A percentile compares a stretch with the other conserved stretches of the same genome.
Conservation (phyloP, 192 early-diverging fungal species). For the Coemansia sp. region DNA sequence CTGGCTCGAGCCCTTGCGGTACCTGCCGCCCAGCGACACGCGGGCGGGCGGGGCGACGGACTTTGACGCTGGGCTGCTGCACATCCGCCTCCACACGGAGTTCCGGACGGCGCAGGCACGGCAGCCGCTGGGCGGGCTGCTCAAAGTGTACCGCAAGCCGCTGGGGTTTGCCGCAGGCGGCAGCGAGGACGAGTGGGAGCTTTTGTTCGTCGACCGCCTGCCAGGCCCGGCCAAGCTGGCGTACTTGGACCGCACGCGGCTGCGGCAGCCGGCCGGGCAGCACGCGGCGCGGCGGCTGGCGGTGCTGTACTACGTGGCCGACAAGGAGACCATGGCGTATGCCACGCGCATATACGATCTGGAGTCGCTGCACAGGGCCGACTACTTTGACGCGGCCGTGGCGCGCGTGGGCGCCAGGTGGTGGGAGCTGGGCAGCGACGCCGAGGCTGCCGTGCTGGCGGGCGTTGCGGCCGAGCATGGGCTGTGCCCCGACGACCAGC, state of each 20-base stretch:
- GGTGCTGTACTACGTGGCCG: constrained; percentile 43
- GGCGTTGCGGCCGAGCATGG: constrained; percentile 14
- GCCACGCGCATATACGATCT: constrained; percentile 46
- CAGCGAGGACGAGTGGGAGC: constrained; percentile 40
- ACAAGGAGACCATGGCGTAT: constrained; percentile 36
- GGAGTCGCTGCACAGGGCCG: constrained; percentile 29
- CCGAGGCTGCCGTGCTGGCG: constrained; percentile 19
- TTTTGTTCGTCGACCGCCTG: constrained; percentile 51
- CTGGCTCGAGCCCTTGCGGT: constrained; percentile 48
- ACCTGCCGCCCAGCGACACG: constrained; percentile 9
- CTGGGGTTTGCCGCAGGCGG: constrained; percentile 21
- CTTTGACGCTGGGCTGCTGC: constrained; percentile 35
- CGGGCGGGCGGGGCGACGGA: constrained; percentile 28
- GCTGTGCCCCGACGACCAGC: constrained; percentile 39
- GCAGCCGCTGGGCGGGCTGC: constrained; percentile 43
- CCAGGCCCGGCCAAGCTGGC: constrained; percentile 44
- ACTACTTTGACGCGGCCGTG: constrained; percentile 22
- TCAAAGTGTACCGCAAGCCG: constrained; percentile 50
- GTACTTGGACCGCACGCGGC: constrained; percentile 48
- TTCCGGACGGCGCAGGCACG: constrained; percentile 31
- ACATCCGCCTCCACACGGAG: constrained; percentile 50
- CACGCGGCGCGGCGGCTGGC: constrained; percentile 44
- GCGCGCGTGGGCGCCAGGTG: constrained; percentile 13
- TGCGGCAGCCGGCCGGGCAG: constrained; percentile 32
- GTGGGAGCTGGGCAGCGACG: constrained; percentile 24